A percentile compares a stretch with the other conserved stretches of the same genome.
Conservation (phyloP, 1,284 basidiomycete species). For the Phaffia rhodozyma region DNA sequence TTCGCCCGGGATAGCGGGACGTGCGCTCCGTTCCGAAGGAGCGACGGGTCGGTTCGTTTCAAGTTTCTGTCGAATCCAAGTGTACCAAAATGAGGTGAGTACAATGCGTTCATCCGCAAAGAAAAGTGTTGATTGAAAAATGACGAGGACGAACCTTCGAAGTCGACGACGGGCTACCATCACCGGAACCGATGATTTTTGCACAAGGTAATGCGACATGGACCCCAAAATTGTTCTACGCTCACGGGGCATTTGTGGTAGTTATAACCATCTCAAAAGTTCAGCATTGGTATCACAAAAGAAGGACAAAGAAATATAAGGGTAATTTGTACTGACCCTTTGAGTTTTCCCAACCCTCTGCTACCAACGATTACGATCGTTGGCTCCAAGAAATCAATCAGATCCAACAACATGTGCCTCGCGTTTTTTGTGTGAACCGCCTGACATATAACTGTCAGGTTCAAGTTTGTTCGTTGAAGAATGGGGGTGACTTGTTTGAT, state of each 20-base stretch:
- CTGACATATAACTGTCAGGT: constrained; percentile 80
- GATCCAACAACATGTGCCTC: constrained; percentile 82
- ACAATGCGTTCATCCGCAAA: neutral
- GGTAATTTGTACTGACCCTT: constrained; percentile 50
- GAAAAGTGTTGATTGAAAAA: neutral
- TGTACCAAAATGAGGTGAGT: constrained; percentile 37
- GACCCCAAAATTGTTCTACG: constrained; percentile 84
- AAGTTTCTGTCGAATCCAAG: constrained; percentile 64
- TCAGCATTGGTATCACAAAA: neutral
- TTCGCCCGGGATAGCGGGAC: constrained; percentile 73
- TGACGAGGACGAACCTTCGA: neutral
- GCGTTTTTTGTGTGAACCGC: constrained; percentile 92
- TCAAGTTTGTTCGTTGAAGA: constrained; percentile 75
- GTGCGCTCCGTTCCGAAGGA: constrained; percentile 42
- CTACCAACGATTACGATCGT: constrained; percentile 92
- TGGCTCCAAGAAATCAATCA: constrained; percentile 82
- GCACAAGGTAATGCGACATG: constrained; percentile 91
- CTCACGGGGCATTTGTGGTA: neutral
- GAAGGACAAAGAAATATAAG: neutral
- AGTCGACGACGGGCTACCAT: constrained; percentile 45
- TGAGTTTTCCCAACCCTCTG: constrained; percentile 75
- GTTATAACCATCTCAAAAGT: neutral
- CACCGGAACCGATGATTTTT: constrained; percentile 79
- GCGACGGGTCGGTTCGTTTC: constrained; percentile 36
- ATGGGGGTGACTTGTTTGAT: constrained; percentile 77